Evolutionary conservation across 345 rosid species (phyloP).

Genomic region (Heritiera fomes): DNA sequence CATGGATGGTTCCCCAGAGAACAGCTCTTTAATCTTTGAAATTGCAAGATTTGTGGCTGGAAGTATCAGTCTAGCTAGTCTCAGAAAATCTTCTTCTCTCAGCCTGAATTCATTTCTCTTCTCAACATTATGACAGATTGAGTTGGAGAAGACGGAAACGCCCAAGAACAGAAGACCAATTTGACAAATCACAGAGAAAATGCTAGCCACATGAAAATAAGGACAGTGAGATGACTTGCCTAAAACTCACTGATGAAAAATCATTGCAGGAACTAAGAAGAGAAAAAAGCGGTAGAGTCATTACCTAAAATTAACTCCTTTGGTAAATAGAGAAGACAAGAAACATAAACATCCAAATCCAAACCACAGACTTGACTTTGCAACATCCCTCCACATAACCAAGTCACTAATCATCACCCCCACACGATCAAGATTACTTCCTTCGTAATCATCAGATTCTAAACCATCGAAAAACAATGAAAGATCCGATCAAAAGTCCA

Average conservation of each 20-base stretch:
- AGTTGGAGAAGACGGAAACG: constrained; percentile 73
- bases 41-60: constrained; percentile 76
- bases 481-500: background rate
- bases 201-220: constrained; percentile 43
- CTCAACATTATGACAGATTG: constrained; percentile 53
- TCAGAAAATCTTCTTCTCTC: constrained; percentile 66
- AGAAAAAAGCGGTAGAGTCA: constrained; percentile 8
- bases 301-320: constrained; percentile 72
- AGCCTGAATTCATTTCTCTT: constrained; percentile 47
- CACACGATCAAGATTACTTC: constrained; percentile 53
- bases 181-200: constrained; percentile 67
- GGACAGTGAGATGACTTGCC: constrained; percentile 11
- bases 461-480: constrained; percentile 35
- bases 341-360: constrained; percentile 73
- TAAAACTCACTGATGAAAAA: background rate
- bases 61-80: constrained; percentile 66
- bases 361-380: constrained; percentile 85
- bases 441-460: constrained; percentile 53
- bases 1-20: constrained; percentile 94
- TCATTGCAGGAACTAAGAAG: background rate
- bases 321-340: constrained; percentile 78
- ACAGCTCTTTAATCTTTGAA: constrained; percentile 60
- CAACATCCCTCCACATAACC: constrained; percentile 76
- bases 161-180: constrained; percentile 75
- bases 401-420: constrained; percentile 53